Evolutionary conservation across 441 rosid species (phyloP), one percentile per base, ranked within the genome.

Genomic region (Monsonia emarginata): DNA sequence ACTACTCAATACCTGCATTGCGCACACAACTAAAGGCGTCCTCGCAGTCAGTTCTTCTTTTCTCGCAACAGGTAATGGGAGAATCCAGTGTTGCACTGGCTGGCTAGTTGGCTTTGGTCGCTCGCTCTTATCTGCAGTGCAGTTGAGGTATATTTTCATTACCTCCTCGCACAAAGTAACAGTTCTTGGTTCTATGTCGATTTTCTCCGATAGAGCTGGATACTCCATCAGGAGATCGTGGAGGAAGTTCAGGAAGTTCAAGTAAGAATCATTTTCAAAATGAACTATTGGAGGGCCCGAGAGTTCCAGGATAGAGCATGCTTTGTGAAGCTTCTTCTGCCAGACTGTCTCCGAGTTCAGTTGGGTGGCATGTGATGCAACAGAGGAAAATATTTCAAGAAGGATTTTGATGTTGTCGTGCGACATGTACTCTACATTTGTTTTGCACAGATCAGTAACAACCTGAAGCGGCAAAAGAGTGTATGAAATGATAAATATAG

Each of bases 41-140:
- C 99, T 84, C 9, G 90, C 91, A 6, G 83, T 83, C 72, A 88
- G 72, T 82, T 89, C 99, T 76, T 91, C 99, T 82, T 83, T 94
- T 64, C 79, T 81, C 0, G 87, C 85, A 3, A 88, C 72, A 42
- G 90, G 87, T 69, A 85, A 67, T 0, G 96, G 96, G 60, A 91
- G 88, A 63, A 83, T 80, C 91, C 95, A 89, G 21, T 74, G 86
- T 14, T 72, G 65, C 26, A 58, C 81, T 0, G 74, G 72, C 74
- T 75, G 75, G 21, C 22, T 46, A 7, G 54, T 16, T 16, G 19
- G 22, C 3, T 4, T 16, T 21, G 22, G n/a, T n/a, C n/a, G n/a
- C n/a, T n/a, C n/a, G n/a, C n/a, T n/a, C n/a, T n/a, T n/a, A n/a
- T 46, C 54, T 3, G 5, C 5, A 5, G 54, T 46, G 7, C 54